Evolutionary conservation across 805 yeast genomes (phyloP).

Genomic region (Wickerhamomyces ciferrii): DNA sequence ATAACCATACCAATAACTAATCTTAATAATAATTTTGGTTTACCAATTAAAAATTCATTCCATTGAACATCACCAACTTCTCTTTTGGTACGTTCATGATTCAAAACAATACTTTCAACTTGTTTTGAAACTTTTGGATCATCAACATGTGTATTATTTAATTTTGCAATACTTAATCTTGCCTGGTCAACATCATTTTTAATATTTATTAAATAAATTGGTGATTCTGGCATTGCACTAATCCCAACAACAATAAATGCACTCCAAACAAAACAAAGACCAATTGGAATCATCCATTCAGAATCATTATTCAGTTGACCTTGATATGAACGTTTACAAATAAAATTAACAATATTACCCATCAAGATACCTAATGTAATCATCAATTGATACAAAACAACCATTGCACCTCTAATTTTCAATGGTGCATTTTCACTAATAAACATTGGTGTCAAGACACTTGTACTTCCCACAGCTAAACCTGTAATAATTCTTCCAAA

Average conservation of each 20-base stretch:
- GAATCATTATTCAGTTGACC: constrained; percentile 33
- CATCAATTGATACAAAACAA: constrained; percentile 64
- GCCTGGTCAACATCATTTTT: constrained; percentile 48
- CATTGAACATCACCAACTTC: constrained; percentile 48
- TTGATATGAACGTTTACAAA: constrained; percentile 33
- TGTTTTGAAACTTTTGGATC: constrained; percentile 44
- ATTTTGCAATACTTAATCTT: constrained; percentile 41
- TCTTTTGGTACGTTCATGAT: constrained; percentile 44
- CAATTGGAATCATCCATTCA: constrained; percentile 68
- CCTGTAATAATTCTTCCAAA: constrained; percentile 69
- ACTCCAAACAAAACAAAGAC: constrained; percentile 39
- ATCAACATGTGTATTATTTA: constrained; percentile 44
- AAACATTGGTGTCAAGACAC: constrained; percentile 73
- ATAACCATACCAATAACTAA: constrained; percentile 51
- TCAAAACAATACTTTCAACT: constrained; percentile 36
- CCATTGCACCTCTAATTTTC: constrained; percentile 66
- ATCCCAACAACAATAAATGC: constrained; percentile 36
- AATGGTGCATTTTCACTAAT: constrained; percentile 68
- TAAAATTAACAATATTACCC: constrained; percentile 65
- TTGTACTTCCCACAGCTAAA: constrained; percentile 68
- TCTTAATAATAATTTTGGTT: constrained; percentile 48
- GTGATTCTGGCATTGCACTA: constrained; percentile 62
- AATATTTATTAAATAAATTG: constrained; percentile 49
- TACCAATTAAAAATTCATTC: constrained; percentile 56
- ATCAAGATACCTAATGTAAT: constrained; percentile 68